Percentiles rank a stretch among this genome's conserved stretches.
Evolutionary conservation across 306 rosid genomes (phyloP).

Genomic region (Parietaria judaica): DNA sequence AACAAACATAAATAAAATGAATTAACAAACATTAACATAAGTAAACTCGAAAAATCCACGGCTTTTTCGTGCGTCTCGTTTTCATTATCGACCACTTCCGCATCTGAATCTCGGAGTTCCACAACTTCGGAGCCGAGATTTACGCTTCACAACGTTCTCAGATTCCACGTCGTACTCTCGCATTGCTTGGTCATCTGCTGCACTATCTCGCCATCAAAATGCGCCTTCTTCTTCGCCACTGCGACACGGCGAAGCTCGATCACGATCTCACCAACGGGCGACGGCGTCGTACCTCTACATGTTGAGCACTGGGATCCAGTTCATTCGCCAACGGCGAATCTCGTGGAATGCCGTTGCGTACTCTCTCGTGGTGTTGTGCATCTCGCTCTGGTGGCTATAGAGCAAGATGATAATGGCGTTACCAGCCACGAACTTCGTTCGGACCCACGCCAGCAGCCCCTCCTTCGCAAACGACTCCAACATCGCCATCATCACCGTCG

Average conservation of each 20-base stretch:
- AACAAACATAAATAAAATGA: too few species aligned
- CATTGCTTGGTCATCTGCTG: background rate
- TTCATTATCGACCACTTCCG: too few species aligned
- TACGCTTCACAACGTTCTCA: too few species aligned
- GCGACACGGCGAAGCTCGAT: conserved; percentile 49
- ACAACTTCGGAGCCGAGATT: too few species aligned
- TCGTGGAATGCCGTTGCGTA: conserved; percentile 49
- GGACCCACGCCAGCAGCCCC: conserved; percentile 72
- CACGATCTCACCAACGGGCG: conserved; percentile 80
- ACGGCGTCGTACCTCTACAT: conserved; percentile 94
- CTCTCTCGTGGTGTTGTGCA: conserved; percentile 30
- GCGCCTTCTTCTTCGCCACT: conserved; percentile 22
- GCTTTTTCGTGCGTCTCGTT: conserved; percentile 18
- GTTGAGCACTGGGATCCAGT: conserved; percentile 94
- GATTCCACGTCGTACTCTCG: too few species aligned
- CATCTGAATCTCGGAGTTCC: too few species aligned
- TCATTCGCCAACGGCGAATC: conserved; percentile 69
- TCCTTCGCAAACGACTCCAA: conserved; percentile 66
- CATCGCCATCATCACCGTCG: conserved; percentile 32
- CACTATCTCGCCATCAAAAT: background rate
- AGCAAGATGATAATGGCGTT: conserved; percentile 85
- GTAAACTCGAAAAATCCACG: conserved; percentile 24
- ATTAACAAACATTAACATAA: too few species aligned
- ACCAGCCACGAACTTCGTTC: conserved; percentile 94
- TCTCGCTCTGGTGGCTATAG: conserved; percentile 52